Base-by-base conservation (phyloP, 108 stramenopile species). In the Fistulifera pelliculosa region DNA sequence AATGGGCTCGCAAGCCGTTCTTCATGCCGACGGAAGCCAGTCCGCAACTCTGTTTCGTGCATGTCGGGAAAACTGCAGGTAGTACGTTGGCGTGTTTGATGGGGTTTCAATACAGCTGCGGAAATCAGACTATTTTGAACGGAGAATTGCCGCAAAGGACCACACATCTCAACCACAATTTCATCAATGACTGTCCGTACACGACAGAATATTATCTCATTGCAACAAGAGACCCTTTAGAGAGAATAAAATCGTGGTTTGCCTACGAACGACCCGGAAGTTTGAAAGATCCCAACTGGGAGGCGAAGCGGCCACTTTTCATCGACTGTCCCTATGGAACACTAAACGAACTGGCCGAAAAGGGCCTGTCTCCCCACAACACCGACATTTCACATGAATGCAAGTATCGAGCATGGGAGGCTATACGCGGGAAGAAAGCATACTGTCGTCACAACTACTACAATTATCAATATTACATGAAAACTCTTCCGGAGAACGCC, bases 401-500 rank as follows among this genome's bases (percentile, higher is more conserved):
- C 40, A 18, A 22, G 2, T 14, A 61, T n/a, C 41, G 60, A 6
- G 60, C 60, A 16, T 51, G 49, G 49, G 60, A 48, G 18, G 47
- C 47, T 5, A 27, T 61, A 3, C 48, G 13, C 15, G 60, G 60
- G 13, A 48, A 22, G 11, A 27, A 21, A 21, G 48, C 47, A 15
- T 23, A 24, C 22, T 35, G 12, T 48, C 18, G 28, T 1, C 60
- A 61, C 27, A 48, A 47, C 25, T 40, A 17, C 27, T 61, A 41
- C 51, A 61, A 61, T 42, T 61, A 51, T 27, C 48, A 51, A 24
- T 61, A 43, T 23, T 61, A 51, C 38, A 49, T 61, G 19, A 38
- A 43, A 2, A 27, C 27, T 15, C 2, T 16, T 1, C 21, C 25
- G 6, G 4, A 2, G 8, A 2, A 54, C n/a, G 38, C 28, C 54